phyloP scores from a whole-genome alignment of 331 rosid species.

The Cydonia oblonga region DNA sequence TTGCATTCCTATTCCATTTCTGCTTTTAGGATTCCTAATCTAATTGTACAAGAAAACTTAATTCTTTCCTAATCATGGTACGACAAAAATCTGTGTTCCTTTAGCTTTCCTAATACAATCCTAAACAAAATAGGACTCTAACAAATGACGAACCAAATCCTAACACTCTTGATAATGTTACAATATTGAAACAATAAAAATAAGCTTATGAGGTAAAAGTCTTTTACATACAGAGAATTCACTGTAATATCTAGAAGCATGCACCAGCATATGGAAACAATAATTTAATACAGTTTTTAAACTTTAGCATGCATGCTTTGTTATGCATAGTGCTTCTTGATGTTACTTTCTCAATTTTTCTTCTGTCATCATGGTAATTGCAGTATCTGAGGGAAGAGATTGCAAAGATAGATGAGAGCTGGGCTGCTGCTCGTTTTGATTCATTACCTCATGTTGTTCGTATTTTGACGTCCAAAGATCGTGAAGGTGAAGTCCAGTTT shows the following conservation, averaged over 20 bases:
- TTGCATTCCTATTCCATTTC: no score
- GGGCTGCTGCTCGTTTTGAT: slow-evolving; percentile 96
- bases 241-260: background rate
- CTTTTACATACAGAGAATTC: background rate
- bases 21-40: no score
- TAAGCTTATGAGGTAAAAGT: background rate
- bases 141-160: no score
- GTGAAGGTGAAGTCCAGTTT: slow-evolving; percentile 60
- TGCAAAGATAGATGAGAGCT: slow-evolving; percentile 65
- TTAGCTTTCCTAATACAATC: no score
- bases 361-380: slow-evolving; percentile 20
- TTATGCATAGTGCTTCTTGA: background rate
- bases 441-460: slow-evolving; percentile 97
- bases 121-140: no score
- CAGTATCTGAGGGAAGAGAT: slow-evolving; percentile 86
- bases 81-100: no score
- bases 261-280: background rate
- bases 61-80: no score
- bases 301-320: background rate
- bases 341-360: background rate
- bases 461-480: slow-evolving; percentile 94
- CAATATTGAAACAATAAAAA: background rate
- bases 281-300: background rate
- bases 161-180: background rate
- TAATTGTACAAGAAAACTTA: no score